These are phyloP conservation scores for Caulochytrium protostelioides DNA, from an alignment of 371 early-diverging fungal species.

Conservation along the genomic window DNA sequence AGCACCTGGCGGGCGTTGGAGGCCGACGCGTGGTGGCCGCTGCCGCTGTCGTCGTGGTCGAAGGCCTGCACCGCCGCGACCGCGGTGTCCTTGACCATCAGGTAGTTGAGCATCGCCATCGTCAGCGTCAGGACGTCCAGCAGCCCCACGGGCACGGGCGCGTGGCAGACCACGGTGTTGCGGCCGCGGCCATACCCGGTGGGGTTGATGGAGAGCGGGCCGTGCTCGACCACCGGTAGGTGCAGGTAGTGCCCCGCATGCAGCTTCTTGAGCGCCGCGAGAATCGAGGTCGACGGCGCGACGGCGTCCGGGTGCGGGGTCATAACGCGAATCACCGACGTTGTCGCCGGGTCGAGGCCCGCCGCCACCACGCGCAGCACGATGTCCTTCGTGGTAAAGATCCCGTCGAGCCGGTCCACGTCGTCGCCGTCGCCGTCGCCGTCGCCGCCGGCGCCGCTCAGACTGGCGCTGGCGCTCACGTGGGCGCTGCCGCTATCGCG, in stretches of 20 bases:
- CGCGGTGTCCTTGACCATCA: too few species aligned
- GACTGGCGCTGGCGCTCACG: too few species aligned
- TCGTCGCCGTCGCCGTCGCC: constrained; percentile 33
- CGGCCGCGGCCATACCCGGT: neutral
- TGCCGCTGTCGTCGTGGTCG: neutral
- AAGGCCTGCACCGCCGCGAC: too few species aligned
- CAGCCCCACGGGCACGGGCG: constrained; percentile 39
- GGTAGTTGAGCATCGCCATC: constrained; percentile 20
- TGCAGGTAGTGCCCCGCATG: constrained; percentile 88
- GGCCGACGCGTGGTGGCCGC: constrained; percentile 4
- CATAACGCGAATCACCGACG: constrained; percentile 91
- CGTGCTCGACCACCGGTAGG: constrained; percentile 67
- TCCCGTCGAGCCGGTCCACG: constrained; percentile 58
- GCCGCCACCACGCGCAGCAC: constrained; percentile 89
- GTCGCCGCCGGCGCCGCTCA: too few species aligned
- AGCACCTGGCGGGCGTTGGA: constrained; percentile 12
- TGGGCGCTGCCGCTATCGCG: too few species aligned
- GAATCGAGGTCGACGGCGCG: constrained; percentile 48
- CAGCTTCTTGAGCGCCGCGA: constrained; percentile 87
- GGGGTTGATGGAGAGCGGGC: constrained; percentile 20
- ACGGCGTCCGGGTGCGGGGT: constrained; percentile 96
- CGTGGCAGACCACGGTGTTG: too few species aligned
- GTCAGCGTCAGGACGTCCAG: constrained; percentile 83
- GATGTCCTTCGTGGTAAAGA: constrained; percentile 86
- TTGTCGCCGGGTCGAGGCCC: constrained; percentile 64